These are phyloP conservation scores for Pseudogymnoascus sp. DNA, from an alignment of 2,329 filamentous ascomycete species.

Conservation along the genomic window DNA sequence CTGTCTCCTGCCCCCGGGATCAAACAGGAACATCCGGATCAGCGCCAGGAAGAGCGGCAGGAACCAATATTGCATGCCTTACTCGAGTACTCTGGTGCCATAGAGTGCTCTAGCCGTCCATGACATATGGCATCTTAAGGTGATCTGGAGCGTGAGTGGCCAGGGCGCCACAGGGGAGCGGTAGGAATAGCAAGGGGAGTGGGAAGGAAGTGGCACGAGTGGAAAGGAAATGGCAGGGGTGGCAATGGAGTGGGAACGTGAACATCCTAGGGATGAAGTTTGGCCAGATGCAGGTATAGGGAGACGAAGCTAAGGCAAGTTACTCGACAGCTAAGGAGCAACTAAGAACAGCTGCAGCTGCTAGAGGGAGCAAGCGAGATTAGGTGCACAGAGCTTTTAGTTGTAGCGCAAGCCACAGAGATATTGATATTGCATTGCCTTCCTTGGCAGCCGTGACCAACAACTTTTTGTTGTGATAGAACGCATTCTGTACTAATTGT, in stretches of 20 bases:
- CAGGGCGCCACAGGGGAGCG: background rate
- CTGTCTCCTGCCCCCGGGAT: background rate
- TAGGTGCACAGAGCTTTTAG: background rate
- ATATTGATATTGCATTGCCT: background rate
- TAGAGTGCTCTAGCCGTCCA: background rate
- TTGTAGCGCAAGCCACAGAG: background rate
- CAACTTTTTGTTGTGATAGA: too few species aligned
- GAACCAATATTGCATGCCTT: slow-evolving; percentile 1
- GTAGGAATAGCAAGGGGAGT: background rate
- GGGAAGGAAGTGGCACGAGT: background rate
- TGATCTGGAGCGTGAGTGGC: background rate
- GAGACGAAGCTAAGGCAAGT: background rate
- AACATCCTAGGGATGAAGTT: background rate
- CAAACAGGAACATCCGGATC: background rate
- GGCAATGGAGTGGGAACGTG: background rate
- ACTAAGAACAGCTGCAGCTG: background rate
- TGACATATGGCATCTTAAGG: background rate
- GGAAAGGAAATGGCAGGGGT: background rate
- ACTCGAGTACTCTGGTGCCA: background rate
- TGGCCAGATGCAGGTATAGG: background rate
- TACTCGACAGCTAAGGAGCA: background rate
- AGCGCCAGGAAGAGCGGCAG: background rate
- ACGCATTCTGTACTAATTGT: too few species aligned
- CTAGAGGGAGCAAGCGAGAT: background rate
- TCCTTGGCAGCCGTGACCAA: background rate